A percentile compares a stretch with the other conserved stretches of the same genome.
phyloP scores from a whole-genome alignment of 139 green algal genomes.

The Closterium sp. region DNA sequence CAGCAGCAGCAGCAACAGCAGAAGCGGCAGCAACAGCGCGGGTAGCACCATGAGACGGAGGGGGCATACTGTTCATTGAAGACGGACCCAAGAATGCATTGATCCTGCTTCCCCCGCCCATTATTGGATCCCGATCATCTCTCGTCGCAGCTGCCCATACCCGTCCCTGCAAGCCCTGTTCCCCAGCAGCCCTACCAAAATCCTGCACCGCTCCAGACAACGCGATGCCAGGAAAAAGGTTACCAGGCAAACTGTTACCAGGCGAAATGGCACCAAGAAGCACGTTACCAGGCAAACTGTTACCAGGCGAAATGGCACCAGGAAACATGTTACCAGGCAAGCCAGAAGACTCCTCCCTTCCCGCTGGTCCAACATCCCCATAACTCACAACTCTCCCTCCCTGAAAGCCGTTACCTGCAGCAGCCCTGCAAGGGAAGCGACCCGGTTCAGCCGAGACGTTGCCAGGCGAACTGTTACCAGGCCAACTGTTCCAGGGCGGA shows the following conservation, averaged over 20 bases:
- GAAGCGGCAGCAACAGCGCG: background rate
- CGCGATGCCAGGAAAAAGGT: background rate
- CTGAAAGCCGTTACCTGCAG: background rate
- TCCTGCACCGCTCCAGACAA: too few species aligned
- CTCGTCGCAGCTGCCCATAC: too few species aligned
- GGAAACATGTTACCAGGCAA: background rate
- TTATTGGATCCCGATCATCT: too few species aligned
- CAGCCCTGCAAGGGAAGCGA: too few species aligned
- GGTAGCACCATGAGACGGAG: background rate
- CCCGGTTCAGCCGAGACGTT: too few species aligned
- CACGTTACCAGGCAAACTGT: background rate
- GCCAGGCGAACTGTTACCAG: background rate
- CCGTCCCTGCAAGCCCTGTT: too few species aligned
- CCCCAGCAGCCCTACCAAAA: too few species aligned
- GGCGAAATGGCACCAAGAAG: too few species aligned
- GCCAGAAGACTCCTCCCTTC: background rate
- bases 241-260: background rate
- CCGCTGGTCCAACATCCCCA: background rate
- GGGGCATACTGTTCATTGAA: too few species aligned
- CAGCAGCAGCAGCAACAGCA: background rate
- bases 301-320: too few species aligned
- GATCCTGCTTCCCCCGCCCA: too few species aligned
- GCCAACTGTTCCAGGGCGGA: background rate
- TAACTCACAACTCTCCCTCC: background rate
- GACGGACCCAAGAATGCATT: too few species aligned